phyloP scores from a whole-genome alignment of 1,284 basidiomycete genomes.

The Gomphus sp. region DNA sequence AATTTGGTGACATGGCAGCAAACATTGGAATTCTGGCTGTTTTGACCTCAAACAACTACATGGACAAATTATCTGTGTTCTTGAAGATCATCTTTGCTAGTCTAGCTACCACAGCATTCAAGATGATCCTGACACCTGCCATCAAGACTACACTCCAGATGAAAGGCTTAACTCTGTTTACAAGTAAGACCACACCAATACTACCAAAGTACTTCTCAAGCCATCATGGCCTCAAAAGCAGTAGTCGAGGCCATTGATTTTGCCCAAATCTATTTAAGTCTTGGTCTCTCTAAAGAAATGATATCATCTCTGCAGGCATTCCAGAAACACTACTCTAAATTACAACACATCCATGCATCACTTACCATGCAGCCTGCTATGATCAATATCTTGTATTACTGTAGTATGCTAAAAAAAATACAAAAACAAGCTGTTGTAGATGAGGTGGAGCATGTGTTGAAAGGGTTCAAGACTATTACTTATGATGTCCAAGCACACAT shows the following conservation, averaged over 20 bases:
- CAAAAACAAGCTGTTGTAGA: slow-evolving; percentile 84
- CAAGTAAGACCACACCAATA: not conserved
- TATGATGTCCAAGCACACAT: slow-evolving; percentile 90
- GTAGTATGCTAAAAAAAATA: slow-evolving; percentile 87
- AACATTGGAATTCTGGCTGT: no score
- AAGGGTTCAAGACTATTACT: slow-evolving; percentile 91
- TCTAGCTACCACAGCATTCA: no score
- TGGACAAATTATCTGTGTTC: no score
- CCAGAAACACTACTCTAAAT: slow-evolving; percentile 91
- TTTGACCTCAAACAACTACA: no score
- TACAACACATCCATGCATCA: slow-evolving; percentile 67
- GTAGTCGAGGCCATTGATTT: slow-evolving; percentile 80
- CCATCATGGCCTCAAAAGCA: slow-evolving; percentile 72
- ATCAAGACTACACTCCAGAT: no score
- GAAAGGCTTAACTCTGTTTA: no score
- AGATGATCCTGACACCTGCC: no score
- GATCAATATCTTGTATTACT: slow-evolving; percentile 89
- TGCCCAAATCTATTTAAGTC: slow-evolving; percentile 81
- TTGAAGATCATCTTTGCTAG: no score
- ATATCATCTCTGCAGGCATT: slow-evolving; percentile 86
- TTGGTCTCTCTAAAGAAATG: slow-evolving; percentile 93
- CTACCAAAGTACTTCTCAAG: not conserved
- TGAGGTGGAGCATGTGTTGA: slow-evolving; percentile 87
- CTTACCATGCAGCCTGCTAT: slow-evolving; percentile 71
- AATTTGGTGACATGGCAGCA: no score